Conservation (phyloP, 73 alveolate genomes). For the Paramecium sonneborni region DNA sequence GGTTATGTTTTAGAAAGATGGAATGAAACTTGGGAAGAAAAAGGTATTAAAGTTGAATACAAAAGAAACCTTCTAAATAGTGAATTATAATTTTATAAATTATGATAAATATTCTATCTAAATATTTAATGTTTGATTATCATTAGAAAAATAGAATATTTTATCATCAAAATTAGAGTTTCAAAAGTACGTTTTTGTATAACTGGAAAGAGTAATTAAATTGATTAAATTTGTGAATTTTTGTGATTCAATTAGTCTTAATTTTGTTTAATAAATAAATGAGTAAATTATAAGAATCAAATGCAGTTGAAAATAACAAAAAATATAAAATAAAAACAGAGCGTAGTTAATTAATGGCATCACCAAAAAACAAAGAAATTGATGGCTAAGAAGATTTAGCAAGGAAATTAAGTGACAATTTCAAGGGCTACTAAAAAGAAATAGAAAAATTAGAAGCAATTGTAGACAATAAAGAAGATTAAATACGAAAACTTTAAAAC, state of each 20-base stretch:
- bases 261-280: background rate
- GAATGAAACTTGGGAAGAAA: conserved; percentile 47
- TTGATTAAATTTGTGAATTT: background rate
- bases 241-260: background rate
- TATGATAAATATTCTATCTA: background rate
- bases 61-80: background rate
- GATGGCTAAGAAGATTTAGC: background rate
- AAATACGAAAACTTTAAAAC: conserved; percentile 21
- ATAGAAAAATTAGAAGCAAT: background rate
- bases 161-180: background rate
- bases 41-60: conserved; percentile 4
- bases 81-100: conserved; percentile 41
- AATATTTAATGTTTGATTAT: background rate
- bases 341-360: background rate
- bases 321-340: background rate
- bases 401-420: background rate
- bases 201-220: background rate
- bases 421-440: background rate
- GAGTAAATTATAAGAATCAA: conserved; percentile 8
- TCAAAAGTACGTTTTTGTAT: background rate
- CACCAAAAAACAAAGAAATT: background rate
- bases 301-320: background rate
- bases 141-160: background rate
- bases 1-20: conserved; percentile 56
- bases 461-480: background rate